A percentile compares a stretch with the other conserved stretches of the same genome.
Conservation (phyloP, 2,329 filamentous ascomycete species). For the Leptographium flavum region DNA sequence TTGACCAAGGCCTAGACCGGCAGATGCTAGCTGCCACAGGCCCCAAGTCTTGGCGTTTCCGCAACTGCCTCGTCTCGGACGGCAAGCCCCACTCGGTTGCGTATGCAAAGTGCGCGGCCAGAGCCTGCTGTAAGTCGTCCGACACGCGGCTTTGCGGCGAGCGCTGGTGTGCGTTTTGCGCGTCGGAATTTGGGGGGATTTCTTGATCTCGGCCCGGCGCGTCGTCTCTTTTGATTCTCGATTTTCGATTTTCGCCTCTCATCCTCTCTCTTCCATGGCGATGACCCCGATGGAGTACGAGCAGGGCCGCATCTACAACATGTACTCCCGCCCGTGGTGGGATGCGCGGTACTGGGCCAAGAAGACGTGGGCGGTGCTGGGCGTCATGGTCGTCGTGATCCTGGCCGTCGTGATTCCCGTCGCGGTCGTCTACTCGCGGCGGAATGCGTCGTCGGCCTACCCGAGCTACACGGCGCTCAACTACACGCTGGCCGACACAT, state of each 20-base stretch:
- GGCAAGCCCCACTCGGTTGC: neutral
- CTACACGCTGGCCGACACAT: conserved; percentile 34
- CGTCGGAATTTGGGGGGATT: too few relatives aligned
- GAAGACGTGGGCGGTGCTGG: conserved; percentile 32
- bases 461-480: conserved; percentile 32
- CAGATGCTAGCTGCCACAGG: too few relatives aligned
- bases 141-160: too few relatives aligned
- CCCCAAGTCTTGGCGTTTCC: too few relatives aligned
- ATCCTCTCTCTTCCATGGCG: too few relatives aligned
- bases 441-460: conserved; percentile 21
- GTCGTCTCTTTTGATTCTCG: too few relatives aligned
- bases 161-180: too few relatives aligned
- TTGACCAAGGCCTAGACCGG: too few relatives aligned
- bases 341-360: conserved; percentile 39
- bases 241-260: neutral
- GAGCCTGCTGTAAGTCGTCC: neutral
- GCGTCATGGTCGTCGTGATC: conserved; percentile 21
- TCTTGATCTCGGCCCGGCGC: too few relatives aligned
- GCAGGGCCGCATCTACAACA: conserved; percentile 2
- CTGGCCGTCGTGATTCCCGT: conserved; percentile 34
- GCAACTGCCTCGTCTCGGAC: too few relatives aligned
- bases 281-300: neutral
- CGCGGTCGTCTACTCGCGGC: conserved; percentile 23
- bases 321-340: conserved; percentile 9
- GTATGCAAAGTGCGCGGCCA: neutral